These are phyloP conservation scores for Thamnidium elegans DNA, from an alignment of 192 early-diverging fungal genomes.

Conservation along the genomic window DNA sequence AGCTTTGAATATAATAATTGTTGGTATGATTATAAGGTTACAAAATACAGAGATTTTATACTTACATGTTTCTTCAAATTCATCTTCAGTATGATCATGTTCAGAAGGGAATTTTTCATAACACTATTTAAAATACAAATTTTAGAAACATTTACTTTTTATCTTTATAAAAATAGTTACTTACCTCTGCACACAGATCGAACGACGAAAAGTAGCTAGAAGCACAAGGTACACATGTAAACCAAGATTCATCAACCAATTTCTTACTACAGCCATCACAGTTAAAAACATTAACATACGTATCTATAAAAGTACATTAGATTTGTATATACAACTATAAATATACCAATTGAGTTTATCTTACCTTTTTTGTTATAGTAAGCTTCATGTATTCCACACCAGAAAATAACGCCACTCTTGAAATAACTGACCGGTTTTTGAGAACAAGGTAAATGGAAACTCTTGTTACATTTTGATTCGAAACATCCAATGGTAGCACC, in stretches of 20 bases:
- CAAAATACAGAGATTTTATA: not conserved
- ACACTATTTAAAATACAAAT: conserved; percentile 36
- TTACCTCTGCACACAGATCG: conserved; percentile 64
- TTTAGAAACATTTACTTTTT: not conserved
- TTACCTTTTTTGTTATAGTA: conserved; percentile 51
- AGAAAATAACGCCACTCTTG: conserved; percentile 80
- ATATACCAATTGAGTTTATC: not conserved
- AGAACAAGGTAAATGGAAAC: conserved; percentile 82
- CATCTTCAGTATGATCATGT: conserved; percentile 53
- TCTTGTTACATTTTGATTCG: conserved; percentile 75
- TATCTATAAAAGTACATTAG: conserved; percentile 32
- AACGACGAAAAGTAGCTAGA: conserved; percentile 65
- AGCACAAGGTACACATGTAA: conserved; percentile 60
- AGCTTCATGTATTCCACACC: conserved; percentile 78
- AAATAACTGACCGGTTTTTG: conserved; percentile 66
- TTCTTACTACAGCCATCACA: conserved; percentile 65
- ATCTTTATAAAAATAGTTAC: conserved; percentile 2
- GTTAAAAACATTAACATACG: conserved; percentile 65
- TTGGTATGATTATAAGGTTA: not conserved
- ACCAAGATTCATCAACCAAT: conserved; percentile 60
- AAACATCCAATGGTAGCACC: conserved; percentile 90
- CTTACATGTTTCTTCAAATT: conserved; percentile 57
- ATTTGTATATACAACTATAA: not conserved
- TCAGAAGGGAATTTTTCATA: conserved; percentile 42
- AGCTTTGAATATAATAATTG: conserved; percentile 24